phyloP scores from a whole-genome alignment of 192 early-diverging fungal genomes.

The Podila clonocystis region DNA sequence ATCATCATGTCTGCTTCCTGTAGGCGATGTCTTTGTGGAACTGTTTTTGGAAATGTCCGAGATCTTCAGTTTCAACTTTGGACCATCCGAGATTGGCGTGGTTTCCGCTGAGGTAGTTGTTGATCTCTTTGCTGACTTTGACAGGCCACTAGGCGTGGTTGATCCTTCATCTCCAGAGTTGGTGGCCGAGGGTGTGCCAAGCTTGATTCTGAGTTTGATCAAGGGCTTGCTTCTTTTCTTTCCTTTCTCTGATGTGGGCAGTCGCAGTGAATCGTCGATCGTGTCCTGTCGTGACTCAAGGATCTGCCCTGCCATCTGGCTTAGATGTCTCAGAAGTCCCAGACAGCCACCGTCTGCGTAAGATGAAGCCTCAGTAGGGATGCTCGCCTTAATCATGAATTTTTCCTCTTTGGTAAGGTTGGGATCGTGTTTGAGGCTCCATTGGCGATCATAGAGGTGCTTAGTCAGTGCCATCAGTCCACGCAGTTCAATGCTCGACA shows the following conservation, averaged over 20 bases:
- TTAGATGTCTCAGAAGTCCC: slow-evolving; percentile 20
- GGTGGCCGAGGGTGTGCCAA: slow-evolving; percentile 15
- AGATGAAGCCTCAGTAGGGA: slow-evolving; percentile 10
- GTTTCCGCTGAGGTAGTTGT: slow-evolving; percentile 13
- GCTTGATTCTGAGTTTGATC: slow-evolving; percentile 35
- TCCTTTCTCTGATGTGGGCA: slow-evolving; percentile 5
- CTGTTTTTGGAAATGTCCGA: slow-evolving; percentile 1
- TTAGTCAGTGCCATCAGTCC: slow-evolving; percentile 27
- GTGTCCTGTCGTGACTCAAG: not conserved
- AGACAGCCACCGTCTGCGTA: slow-evolving; percentile 5
- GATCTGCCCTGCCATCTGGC: not conserved
- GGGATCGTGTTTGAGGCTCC: slow-evolving; percentile 12
- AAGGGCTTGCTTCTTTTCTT: slow-evolving; percentile 12
- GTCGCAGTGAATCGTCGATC: not conserved
- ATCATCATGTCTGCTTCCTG: not conserved
- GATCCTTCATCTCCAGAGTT: slow-evolving; percentile 29
- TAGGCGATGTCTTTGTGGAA: not conserved
- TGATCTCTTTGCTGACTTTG: slow-evolving; percentile 8
- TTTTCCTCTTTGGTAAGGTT: slow-evolving; percentile 25
- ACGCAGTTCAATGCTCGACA: slow-evolving; percentile 17
- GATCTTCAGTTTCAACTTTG: slow-evolving; percentile 31
- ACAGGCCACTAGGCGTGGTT: not conserved
- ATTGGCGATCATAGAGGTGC: slow-evolving; percentile 26
- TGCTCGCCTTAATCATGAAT: slow-evolving; percentile 31
- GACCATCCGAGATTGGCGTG: not conserved